Evolutionary conservation across 768 basidiomycete genomes (phyloP).

Genomic region (Mycena chlorophos): DNA sequence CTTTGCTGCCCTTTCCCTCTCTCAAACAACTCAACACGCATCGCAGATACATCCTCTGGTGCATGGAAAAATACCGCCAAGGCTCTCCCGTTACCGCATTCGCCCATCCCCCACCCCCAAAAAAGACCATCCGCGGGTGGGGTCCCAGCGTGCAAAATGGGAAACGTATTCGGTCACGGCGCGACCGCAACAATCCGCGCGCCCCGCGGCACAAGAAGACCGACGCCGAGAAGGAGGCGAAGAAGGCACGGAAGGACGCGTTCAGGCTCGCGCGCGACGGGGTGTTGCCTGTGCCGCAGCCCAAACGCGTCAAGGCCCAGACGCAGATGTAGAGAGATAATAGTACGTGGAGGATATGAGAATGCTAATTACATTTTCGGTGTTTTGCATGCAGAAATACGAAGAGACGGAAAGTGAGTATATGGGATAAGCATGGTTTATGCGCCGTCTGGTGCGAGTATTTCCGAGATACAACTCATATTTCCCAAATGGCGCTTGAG

Average conservation of each 20-base stretch:
- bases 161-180: constrained; percentile 68
- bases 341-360: neutral
- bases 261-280: neutral
- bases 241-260: neutral
- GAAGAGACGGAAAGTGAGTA: neutral
- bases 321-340: neutral
- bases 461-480: constrained; percentile 28
- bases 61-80: constrained; percentile 75
- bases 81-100: constrained; percentile 57
- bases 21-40: neutral
- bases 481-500: constrained; percentile 46
- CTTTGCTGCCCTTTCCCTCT: neutral
- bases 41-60: constrained; percentile 79
- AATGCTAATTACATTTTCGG: too few species aligned
- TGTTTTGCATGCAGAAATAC: neutral
- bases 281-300: too few species aligned
- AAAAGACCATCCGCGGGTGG: constrained; percentile 84
- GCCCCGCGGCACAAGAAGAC: neutral
- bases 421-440: constrained; percentile 1
- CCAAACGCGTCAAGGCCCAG: too few species aligned
- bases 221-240: neutral
- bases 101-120: constrained; percentile 64
- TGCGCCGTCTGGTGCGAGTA: constrained; percentile 23
- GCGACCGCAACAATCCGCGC: constrained; percentile 35
- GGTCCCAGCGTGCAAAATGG: constrained; percentile 75